Evolutionary conservation across 768 basidiomycete genomes (phyloP).

Genomic region (Russula olivacea): DNA sequence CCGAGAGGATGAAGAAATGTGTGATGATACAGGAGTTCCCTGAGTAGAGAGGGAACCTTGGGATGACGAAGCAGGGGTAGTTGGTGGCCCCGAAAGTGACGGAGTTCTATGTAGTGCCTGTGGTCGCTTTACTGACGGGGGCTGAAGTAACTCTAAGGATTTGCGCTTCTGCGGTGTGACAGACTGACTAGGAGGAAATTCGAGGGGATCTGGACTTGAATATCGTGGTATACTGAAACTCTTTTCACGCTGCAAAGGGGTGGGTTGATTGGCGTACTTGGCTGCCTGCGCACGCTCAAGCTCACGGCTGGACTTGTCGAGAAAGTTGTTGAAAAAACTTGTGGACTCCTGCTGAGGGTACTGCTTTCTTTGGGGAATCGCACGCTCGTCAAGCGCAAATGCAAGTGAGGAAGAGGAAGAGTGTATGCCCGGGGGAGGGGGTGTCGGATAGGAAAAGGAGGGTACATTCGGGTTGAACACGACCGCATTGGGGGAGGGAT

Average conservation of each 20-base stretch:
- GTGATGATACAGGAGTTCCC: constrained; percentile 5
- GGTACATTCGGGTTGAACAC: constrained; percentile 58
- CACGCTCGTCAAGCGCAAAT: constrained; percentile 54
- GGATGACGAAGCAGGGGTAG: constrained; percentile 22
- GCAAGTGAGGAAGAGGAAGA: constrained; percentile 73
- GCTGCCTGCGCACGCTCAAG: constrained; percentile 30
- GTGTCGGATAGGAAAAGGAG: constrained; percentile 63
- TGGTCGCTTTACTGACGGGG: constrained; percentile 59
- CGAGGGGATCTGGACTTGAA: constrained; percentile 29
- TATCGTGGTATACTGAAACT: constrained; percentile 31
- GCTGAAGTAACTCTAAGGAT: constrained; percentile 48
- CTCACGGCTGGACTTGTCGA: constrained; percentile 50
- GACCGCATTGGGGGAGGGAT: constrained; percentile 49
- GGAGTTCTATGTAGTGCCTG: constrained; percentile 30
- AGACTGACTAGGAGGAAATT: constrained; percentile 26
- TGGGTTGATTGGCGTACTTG: constrained; percentile 25
- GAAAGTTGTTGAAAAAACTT: constrained; percentile 60
- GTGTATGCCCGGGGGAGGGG: constrained; percentile 55
- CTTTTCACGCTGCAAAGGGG: constrained; percentile 26
- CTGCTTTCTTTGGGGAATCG: constrained; percentile 29
- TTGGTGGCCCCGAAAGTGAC: constrained; percentile 15
- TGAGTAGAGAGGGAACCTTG: constrained; percentile 14
- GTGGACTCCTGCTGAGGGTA: constrained; percentile 55
- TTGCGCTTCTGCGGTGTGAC: constrained; percentile 72
- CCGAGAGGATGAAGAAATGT: constrained; percentile 2